A percentile compares a stretch with the other conserved stretches of the same genome.
Conservation (phyloP, 2,329 filamentous ascomycete genomes). For the Cladosporium halotolerans region DNA sequence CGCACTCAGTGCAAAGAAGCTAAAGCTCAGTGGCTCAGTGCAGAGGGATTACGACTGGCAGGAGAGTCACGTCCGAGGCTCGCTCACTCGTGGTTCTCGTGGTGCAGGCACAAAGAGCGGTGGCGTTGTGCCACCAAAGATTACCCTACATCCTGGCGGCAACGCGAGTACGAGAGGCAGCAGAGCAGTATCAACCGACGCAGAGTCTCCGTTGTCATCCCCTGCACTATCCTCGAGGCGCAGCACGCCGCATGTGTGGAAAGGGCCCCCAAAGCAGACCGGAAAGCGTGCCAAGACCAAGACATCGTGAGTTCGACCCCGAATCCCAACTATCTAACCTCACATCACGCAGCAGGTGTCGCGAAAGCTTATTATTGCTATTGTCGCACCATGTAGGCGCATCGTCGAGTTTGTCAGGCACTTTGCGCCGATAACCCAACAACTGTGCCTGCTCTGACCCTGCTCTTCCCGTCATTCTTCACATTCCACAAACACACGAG, state of each 20-base stretch:
- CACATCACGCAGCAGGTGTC: constrained; percentile 2
- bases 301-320: constrained; percentile 31
- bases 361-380: background rate
- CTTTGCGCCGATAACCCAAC: constrained; percentile 14
- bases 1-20: constrained; percentile 28
- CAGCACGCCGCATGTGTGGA: constrained; percentile 24
- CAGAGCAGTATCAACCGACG: constrained; percentile 22
- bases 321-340: constrained; percentile 8
- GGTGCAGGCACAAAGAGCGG: constrained; percentile 14
- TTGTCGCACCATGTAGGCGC: constrained; percentile 8
- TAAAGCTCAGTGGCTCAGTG: constrained; percentile 25
- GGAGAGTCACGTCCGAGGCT: constrained; percentile 28
- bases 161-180: constrained; percentile 19
- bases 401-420: constrained; percentile 18
- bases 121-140: constrained; percentile 19
- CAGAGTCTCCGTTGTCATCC: constrained; percentile 30
- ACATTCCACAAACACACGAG: constrained; percentile 8
- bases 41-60: constrained; percentile 24
- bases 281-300: constrained; percentile 34
- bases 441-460: background rate
- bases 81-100: background rate
- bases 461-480: background rate
- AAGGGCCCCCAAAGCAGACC: constrained; percentile 20
- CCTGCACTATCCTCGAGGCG: constrained; percentile 23
- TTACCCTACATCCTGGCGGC: constrained; percentile 20